Conservation (phyloP, 768 basidiomycete genomes). For the Asterophora parasitica region DNA sequence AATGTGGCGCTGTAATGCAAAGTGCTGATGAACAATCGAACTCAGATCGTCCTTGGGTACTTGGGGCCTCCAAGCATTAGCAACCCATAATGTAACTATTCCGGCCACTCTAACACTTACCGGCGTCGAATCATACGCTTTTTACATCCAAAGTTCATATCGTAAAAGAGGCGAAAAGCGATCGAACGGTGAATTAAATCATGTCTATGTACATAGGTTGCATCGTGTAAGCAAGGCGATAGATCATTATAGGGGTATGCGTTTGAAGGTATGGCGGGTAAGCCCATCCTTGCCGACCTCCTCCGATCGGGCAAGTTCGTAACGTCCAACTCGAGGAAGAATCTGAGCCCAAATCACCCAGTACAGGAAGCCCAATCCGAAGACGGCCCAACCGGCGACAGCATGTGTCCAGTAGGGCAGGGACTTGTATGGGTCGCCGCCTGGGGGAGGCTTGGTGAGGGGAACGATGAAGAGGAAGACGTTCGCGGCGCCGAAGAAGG, state of each 20-base stretch:
- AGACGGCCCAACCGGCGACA: slow-evolving; percentile 34
- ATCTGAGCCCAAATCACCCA: slow-evolving; percentile 29
- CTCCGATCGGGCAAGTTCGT: slow-evolving; percentile 26
- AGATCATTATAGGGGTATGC: slow-evolving; percentile 8
- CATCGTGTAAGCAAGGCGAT: neutral
- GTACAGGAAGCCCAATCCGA: slow-evolving; percentile 32
- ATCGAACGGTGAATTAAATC: neutral
- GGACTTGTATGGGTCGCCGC: slow-evolving; percentile 39
- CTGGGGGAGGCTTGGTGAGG: slow-evolving; percentile 44
- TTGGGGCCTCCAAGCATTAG: too few species aligned
- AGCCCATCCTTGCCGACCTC: slow-evolving; percentile 30
- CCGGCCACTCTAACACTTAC: too few species aligned
- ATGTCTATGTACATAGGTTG: neutral
- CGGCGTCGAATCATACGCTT: too few species aligned
- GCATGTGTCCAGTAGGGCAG: slow-evolving; percentile 56
- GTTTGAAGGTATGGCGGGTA: slow-evolving; percentile 17
- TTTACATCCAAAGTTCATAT: too few species aligned
- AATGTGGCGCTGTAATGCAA: too few species aligned
- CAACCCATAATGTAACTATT: too few species aligned
- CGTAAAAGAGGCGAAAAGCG: too few species aligned
- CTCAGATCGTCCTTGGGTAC: too few species aligned
- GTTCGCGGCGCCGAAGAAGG: slow-evolving; percentile 55
- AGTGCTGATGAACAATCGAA: too few species aligned
- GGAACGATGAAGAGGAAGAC: slow-evolving; percentile 55
- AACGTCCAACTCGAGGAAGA: slow-evolving; percentile 26